Evolutionary conservation across 176 grass and related monocot genomes (phyloP), one percentile per base, ranked within the genome.

Genomic region (Carex myosuroides): DNA sequence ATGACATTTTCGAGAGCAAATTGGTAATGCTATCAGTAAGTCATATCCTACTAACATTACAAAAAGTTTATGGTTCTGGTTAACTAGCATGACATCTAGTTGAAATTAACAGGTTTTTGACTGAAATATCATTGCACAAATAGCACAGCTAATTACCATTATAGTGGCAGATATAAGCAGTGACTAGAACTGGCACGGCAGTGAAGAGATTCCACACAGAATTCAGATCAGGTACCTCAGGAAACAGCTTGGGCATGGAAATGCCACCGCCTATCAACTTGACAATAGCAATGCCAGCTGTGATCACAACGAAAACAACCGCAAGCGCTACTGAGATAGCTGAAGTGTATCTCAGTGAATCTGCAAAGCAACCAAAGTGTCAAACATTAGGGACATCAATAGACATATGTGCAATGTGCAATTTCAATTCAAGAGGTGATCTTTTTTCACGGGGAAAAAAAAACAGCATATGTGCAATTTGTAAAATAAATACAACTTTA

Each of bases 191-290:
- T 18, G 96, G 96, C 21, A 93, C 93, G n/a, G 89, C 88, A 66
- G 96, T 98, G 79, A 98, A 98, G 80, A 98, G 89, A 64, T 93
- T 91, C 96, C 96, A 95, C 13, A 98, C 83, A 63, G 96, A 95
- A 86, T 91, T 87, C 52, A 93, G 78, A 87, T 98, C 87, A 17
- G 88, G 85, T 86, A 93, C 14, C 26, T 84, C 70, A 29, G 96
- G 96, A 82, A 98, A 95, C 86, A 98, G 87, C 81, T 95, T 94
- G 18, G 96, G 96, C 91, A 95, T 95, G 35, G 89, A 81, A 79
- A 95, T 86, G 52, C 89, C 85, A 85, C 93, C 96, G 13, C 37
- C 21, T 57, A 98, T 80, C 83, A 98, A 82, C 84, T 98, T 98
- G 5, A 98, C 75, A 76, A 95, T 92, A 83, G 93, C 89, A 83